Evolutionary conservation across 2,329 filamentous ascomycete genomes (phyloP).

Genomic region (Penicillium sp.): DNA sequence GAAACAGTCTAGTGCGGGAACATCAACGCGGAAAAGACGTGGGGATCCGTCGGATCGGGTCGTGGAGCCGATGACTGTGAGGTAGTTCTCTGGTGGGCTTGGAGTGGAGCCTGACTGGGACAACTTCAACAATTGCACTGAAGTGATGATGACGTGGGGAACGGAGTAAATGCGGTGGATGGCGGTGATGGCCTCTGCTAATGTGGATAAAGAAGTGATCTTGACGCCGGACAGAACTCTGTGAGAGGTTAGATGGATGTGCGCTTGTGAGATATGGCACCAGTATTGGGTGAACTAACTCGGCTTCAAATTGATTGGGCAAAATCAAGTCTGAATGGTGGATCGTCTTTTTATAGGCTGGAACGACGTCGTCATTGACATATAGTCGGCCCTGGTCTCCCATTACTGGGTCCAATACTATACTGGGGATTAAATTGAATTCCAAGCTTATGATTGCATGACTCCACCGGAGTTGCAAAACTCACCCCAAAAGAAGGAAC

Average conservation of each 20-base stretch:
- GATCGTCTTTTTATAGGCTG: constrained; percentile 80
- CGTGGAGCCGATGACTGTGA: constrained; percentile 77
- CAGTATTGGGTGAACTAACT: constrained; percentile 58
- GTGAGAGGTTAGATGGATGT: not conserved
- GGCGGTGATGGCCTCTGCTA: constrained; percentile 71
- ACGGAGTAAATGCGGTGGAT: constrained; percentile 75
- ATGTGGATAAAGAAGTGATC: constrained; percentile 71
- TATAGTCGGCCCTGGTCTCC: constrained; percentile 92
- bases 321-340: constrained; percentile 84
- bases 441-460: not conserved
- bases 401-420: constrained; percentile 95
- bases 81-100: constrained; percentile 43
- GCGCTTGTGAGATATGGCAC: not conserved
- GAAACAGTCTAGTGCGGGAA: constrained; percentile 86
- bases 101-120: constrained; percentile 46
- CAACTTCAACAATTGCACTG: constrained; percentile 65
- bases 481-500: constrained; percentile 84
- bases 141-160: constrained; percentile 91
- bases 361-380: constrained; percentile 86
- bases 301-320: constrained; percentile 96
- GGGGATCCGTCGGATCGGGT: constrained; percentile 63
- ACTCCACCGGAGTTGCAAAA: not conserved
- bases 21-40: constrained; percentile 84
- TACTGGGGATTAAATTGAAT: not conserved
- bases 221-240: constrained; percentile 83